Base-by-base conservation (phyloP, 2,329 filamentous ascomycete species). In the Plectosphaerella plurivora region DNA sequence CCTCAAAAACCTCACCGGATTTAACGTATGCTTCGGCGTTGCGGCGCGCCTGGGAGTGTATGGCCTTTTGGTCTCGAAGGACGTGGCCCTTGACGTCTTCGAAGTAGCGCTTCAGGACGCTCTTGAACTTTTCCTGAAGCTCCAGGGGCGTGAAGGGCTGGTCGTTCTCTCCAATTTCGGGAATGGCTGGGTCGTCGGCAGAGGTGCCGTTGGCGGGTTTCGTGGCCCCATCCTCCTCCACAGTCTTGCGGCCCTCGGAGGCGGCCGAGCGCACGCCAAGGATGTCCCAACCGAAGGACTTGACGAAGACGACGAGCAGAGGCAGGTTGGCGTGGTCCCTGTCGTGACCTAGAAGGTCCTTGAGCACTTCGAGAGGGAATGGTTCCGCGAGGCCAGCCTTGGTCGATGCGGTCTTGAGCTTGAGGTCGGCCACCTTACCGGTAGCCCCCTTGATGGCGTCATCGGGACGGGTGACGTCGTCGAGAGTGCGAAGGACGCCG, bases 11-110 rank as follows among this genome's bases (percentile, higher is more conserved):
- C 66, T 99, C 94, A 2, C 94, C 94, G 37, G 94, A 97, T 65
- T 97, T 97, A 62, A 99, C 93, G 63, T 99, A 99, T 6, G 93
- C 94, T 69, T 99, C 94, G 1, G 94, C 93, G 70, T 99, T 99
- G 60, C 93, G 91, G 57, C 91, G 89, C 51, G 89, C 91, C 71
- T 99, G 94, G 24, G 82, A 84, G 50, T 86, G 82, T 41, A 99
- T 86, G 41, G 88, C 87, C 68, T 96, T 94, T 67, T 99, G 94
- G 62, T 97, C 91, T n/a, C 89, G 87, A 28, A 92, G 69, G 28
- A 99, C 79, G 63, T 97, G 94, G 15, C 81, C 77, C 64, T 96
- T 96, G 59, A 97, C 89, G 65, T 96, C 92, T 51, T 97, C 90
- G 59, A 97, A 89, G 63, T 99, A 99, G 33, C 89, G 86, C 53